Evolutionary conservation across 805 yeast species (phyloP).

Genomic region (Saccharomycopsis selenospora): DNA sequence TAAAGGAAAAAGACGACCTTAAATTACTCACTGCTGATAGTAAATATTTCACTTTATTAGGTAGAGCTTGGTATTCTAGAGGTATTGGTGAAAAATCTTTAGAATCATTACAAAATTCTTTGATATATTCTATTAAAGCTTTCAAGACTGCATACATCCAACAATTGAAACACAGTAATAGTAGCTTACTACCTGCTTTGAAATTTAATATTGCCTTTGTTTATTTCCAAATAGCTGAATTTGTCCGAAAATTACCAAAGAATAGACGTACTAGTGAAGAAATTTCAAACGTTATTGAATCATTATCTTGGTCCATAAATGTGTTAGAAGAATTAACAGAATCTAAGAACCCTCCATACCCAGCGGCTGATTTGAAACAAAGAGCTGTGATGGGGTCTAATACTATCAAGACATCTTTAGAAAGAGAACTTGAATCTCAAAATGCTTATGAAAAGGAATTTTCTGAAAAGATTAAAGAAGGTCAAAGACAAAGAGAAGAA

Average conservation of each 20-base stretch:
- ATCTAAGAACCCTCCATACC: conserved; percentile 62
- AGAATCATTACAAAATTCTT: conserved; percentile 51
- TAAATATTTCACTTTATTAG: conserved; percentile 62
- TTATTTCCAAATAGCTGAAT: conserved; percentile 82
- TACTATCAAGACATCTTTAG: conserved; percentile 66
- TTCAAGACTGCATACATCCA: conserved; percentile 30
- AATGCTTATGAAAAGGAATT: conserved; percentile 52
- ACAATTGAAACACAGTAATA: conserved; percentile 28
- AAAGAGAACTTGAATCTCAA: conserved; percentile 65
- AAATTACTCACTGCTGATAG: conserved; percentile 45
- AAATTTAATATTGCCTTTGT: conserved; percentile 78
- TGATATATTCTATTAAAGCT: conserved; percentile 58
- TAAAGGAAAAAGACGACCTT: conserved; percentile 31
- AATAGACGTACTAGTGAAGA: conserved; percentile 56
- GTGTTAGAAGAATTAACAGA: conserved; percentile 54
- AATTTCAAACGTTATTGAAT: conserved; percentile 47
- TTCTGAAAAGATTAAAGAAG: conserved; percentile 60
- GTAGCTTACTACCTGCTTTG: conserved; percentile 33
- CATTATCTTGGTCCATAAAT: conserved; percentile 55
- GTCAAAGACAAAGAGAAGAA: conserved; percentile 56
- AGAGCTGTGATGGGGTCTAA: conserved; percentile 81
- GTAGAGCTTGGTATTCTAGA: conserved; percentile 82
- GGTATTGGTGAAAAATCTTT: conserved; percentile 62
- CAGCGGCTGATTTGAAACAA: conserved; percentile 70
- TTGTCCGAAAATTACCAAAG: conserved; percentile 52